Percentiles rank a stretch among this genome's conserved stretches.
Conservation (phyloP, 1,284 basidiomycete genomes). For the Fomitopsis palustris region DNA sequence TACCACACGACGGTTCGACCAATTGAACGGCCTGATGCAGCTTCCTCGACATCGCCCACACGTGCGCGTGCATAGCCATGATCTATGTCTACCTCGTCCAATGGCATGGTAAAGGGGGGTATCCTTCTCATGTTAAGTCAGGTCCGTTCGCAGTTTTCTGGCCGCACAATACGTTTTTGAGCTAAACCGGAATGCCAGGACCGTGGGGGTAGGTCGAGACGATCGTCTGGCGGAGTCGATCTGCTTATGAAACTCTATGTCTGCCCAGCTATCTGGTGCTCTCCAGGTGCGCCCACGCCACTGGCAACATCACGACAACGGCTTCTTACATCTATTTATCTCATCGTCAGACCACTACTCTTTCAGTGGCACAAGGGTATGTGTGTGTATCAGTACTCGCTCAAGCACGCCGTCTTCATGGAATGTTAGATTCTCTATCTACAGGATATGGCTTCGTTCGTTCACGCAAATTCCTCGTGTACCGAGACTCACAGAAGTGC, state of each 20-base stretch:
- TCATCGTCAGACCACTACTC: not conserved
- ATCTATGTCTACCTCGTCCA: not conserved
- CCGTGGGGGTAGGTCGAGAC: not conserved
- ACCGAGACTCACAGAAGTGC: not conserved
- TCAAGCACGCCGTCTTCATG: not conserved
- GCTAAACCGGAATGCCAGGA: not conserved
- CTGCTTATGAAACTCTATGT: too few species aligned
- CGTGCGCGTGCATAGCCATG: not conserved
- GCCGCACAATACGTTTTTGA: not conserved
- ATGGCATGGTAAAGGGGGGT: not conserved
- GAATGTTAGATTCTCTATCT: not conserved
- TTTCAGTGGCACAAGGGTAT: not conserved
- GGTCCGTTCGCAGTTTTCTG: not conserved
- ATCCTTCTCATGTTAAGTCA: not conserved
- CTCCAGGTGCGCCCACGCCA: too few species aligned
- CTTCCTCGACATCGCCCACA: not conserved
- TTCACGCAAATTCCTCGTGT: not conserved
- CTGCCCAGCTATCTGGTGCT: too few species aligned
- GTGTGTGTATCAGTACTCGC: not conserved
- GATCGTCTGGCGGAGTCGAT: too few species aligned
- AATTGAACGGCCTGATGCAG: not conserved
- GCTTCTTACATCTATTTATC: not conserved
- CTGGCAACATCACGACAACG: too few species aligned
- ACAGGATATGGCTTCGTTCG: not conserved
- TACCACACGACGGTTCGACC: not conserved